Evolutionary conservation across 352 stramenopile genomes (phyloP), one percentile per base, ranked within the genome.

Genomic region (Phytophthora rubi): DNA sequence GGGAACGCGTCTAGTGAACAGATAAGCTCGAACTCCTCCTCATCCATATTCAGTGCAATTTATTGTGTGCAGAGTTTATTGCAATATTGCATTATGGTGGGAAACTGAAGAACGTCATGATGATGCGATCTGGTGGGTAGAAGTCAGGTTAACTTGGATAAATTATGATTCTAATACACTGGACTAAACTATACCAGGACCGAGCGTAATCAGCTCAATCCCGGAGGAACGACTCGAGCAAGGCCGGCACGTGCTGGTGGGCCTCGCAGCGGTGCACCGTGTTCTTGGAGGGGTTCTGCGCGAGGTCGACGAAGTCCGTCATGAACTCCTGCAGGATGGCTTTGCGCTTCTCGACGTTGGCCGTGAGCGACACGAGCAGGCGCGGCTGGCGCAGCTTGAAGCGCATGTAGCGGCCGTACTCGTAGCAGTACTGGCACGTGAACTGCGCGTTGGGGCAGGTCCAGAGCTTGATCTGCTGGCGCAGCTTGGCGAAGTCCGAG

Each of bases 381-480:
- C 77, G 71, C 18, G 84, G 84, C 70, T 92, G 80, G 6, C 75
- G 62, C 48, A 79, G 54, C 18, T 73, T 79, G 63, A 88, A 88
- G 32, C 80, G 75, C 62, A 89, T 76, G 70, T 87, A 80, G 59
- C 75, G 75, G 42, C 80, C 61, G 57, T 84, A 88, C 48, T 85
- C 75, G 71, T 86, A 73, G 73, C 84, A 92, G 59, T 86, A 92
- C 18, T 76, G 73, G 61, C 84, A 92, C 58, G 71, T 73, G 68
- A 77, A 85, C 54, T 83, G 69, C 47, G 72, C 67, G 58, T 87
- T 79, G 39, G 76, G 76, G 66, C 71, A 87, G 28, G 61, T 65
- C 76, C 75, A 86, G 26, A 68, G 61, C 49, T 69, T 76, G 10
- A 88, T 71, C 26, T 90, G 74, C 16, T 75, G 65, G 10, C 81